Base-by-base conservation (phyloP, 1,139 yeast genomes). In the Suzukiozyma palmioleophila region DNA sequence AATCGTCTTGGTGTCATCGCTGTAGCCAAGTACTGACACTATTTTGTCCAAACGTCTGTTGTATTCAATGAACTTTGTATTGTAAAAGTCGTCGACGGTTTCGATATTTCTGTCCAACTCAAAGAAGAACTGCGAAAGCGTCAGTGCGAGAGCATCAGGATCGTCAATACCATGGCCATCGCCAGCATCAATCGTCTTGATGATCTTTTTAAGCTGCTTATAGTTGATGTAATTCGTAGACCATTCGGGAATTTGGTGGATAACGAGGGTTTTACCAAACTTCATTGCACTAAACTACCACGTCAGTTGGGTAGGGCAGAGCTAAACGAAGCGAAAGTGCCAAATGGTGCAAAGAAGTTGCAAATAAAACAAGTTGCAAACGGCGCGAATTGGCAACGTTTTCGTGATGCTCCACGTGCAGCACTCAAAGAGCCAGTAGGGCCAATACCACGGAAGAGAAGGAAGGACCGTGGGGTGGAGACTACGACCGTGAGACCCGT, bases 171-270 rank as follows among this genome's bases (percentile, higher is more conserved):
- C 59, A 8, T 61, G 57, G 10, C 68, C 61, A 41, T 71, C 69
- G 14, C 64, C 53, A 40, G 66, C 58, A 48, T 61, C 73, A 40
- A 63, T 57, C 24, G 58, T 58, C 58, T 87, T 87, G 62, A 90
- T 85, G 50, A 80, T 75, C 57, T 84, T 83, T 66, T 92, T 92
- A 51, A 92, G 72, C 40, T 75, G 80, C 60, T 90, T 92, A 64
- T 92, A 92, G 63, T 88, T 85, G 72, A 90, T 77, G 57, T 92
- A 90, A 52, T 75, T 77, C 69, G 64, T 62, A n/a, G 69, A 54
- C 97, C 97, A 90, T 64, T 89, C 96, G 8, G 97, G 97, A 44
- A 90, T 87, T 67, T 88, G 95, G 60, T 90, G 95, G 41, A 86
- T 70, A 30, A 81, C 63, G 50, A 87, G 62, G 4, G 88, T 84